These are phyloP conservation scores for Diaporthe ilicicola DNA, from an alignment of 2,329 filamentous ascomycete genomes.

Conservation along the genomic window DNA sequence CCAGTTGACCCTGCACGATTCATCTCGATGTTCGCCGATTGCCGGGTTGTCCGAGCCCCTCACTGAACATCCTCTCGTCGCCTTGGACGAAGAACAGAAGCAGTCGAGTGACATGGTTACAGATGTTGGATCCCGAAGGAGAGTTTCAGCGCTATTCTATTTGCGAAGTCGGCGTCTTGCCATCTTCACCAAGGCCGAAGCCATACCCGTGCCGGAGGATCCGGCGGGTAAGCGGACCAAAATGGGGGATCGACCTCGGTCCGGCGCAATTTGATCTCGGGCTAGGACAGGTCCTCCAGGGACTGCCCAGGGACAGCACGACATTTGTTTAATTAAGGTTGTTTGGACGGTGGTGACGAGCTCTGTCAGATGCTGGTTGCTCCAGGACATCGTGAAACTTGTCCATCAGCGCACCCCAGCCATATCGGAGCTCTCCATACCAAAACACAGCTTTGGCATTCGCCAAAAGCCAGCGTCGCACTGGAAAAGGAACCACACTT, in stretches of 20 bases:
- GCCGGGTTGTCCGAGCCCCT: not conserved
- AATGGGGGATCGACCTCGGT: slow-evolving; percentile 25
- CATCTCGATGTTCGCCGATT: slow-evolving; percentile 16
- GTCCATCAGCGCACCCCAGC: slow-evolving; percentile 14
- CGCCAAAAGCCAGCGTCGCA: slow-evolving; percentile 12
- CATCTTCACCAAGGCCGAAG: slow-evolving; percentile 11
- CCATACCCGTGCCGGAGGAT: slow-evolving; percentile 3
- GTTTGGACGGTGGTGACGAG: not conserved
- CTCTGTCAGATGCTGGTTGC: not conserved
- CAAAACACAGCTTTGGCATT: not conserved
- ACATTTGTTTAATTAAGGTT: slow-evolving; percentile 18
- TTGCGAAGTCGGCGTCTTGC: not conserved
- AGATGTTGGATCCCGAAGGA: not conserved
- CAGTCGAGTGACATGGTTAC: not conserved
- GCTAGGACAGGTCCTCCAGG: not conserved
- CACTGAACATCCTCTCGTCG: not conserved
- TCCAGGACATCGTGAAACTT: slow-evolving; percentile 23
- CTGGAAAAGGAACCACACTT: slow-evolving; percentile 6
- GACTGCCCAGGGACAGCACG: not conserved
- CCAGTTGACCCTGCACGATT: slow-evolving; percentile 9
- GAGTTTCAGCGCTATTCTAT: not conserved
- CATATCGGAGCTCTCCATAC: not conserved
- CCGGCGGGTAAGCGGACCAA: slow-evolving; percentile 16
- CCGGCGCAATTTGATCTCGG: slow-evolving; percentile 13
- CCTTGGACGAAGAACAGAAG: not conserved